Conservation (phyloP, 148 eudicot species). For the Persicaria maculosa region DNA sequence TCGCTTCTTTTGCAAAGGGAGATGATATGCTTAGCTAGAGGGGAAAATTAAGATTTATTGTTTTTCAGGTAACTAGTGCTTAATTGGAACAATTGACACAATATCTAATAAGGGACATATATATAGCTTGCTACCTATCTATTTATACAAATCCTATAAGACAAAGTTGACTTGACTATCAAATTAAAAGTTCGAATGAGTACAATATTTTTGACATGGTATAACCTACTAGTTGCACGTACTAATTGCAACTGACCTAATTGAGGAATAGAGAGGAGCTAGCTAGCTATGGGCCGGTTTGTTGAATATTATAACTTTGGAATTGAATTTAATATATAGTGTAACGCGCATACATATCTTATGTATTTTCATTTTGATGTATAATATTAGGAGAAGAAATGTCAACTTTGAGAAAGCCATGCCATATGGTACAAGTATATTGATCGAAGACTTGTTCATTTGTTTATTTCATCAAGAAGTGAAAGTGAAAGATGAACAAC, state of each 20-base stretch:
- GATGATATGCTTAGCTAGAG: no score
- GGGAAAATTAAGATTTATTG: no score
- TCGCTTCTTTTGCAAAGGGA: no score
- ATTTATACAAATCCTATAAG: no score
- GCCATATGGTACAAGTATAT: background rate
- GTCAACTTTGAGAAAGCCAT: background rate
- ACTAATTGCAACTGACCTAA: background rate
- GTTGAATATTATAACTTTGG: slow-evolving; percentile 3
- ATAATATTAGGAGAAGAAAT: background rate
- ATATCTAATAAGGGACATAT: no score
- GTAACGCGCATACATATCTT: background rate
- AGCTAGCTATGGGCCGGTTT: background rate
- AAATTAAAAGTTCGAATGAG: background rate
- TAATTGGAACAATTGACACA: no score
- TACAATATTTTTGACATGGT: slow-evolving; percentile 1
- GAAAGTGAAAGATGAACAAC: background rate
- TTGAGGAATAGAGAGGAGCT: background rate
- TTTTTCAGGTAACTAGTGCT: no score
- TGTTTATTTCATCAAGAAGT: background rate
- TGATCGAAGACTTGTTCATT: background rate
- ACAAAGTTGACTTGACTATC: background rate
- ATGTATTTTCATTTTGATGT: background rate
- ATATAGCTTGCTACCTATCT: no score
- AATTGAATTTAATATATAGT: background rate
- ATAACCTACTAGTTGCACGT: background rate